A percentile compares a stretch with the other conserved stretches of the same genome.
phyloP scores from a whole-genome alignment of 345 rosid species.

The Brassica nigra region DNA sequence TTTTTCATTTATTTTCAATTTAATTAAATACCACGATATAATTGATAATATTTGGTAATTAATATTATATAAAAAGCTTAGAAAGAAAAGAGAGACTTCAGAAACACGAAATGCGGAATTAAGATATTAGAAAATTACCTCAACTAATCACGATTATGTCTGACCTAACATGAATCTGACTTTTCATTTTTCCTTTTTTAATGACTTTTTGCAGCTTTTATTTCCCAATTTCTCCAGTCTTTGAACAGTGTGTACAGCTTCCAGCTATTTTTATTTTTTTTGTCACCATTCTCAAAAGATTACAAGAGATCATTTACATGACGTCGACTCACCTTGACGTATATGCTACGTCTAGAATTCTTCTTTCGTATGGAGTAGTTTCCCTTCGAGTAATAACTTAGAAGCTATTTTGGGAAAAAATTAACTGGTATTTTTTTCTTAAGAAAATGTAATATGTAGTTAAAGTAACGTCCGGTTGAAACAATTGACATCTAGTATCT shows the following conservation, averaged over 20 bases:
- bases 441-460: too few relatives aligned
- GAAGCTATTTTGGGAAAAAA: too few relatives aligned
- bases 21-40: constrained; percentile 4
- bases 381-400: too few relatives aligned
- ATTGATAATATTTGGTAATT: not conserved
- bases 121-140: not conserved
- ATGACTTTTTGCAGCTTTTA: constrained; percentile 5
- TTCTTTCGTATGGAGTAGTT: not conserved
- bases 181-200: constrained; percentile 4
- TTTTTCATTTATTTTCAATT: too few relatives aligned
- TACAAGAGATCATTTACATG: not conserved
- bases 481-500: too few relatives aligned
- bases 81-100: constrained; percentile 11
- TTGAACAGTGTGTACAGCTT: not conserved
- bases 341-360: not conserved
- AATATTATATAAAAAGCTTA: not conserved
- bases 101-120: constrained; percentile 32
- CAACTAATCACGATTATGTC: constrained; percentile 30
- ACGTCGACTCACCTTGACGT: not conserved
- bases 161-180: constrained; percentile 30
- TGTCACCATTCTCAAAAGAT: not conserved
- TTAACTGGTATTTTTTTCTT: too few relatives aligned
- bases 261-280: too few relatives aligned
- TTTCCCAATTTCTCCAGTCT: not conserved
- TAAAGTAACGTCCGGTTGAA: too few relatives aligned